Conservation (phyloP, 768 basidiomycete genomes). For the Psilocybe tampanensis region DNA sequence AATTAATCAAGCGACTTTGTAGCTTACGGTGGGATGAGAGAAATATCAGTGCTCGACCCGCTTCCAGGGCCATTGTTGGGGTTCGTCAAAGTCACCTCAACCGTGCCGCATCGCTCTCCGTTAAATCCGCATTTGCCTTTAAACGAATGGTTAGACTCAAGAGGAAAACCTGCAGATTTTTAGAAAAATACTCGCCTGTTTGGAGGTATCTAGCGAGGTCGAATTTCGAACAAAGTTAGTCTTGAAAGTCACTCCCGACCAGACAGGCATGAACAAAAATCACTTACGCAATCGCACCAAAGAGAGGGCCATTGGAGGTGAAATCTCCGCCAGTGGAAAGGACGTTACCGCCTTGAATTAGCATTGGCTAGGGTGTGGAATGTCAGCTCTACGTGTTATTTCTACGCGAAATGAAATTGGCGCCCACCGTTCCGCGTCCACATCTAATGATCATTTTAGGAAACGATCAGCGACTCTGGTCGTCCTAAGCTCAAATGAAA, state of each 20-base stretch:
- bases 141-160: background rate
- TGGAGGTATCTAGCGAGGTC: slow-evolving; percentile 4
- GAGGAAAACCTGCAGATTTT: too few relatives aligned
- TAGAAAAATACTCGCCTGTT: background rate
- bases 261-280: background rate
- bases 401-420: background rate
- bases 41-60: slow-evolving; percentile 22
- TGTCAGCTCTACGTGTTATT: background rate
- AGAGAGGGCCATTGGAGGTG: slow-evolving; percentile 23
- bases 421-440: slow-evolving; percentile 35
- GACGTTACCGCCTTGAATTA: slow-evolving; percentile 29
- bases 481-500: too few relatives aligned
- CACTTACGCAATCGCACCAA: slow-evolving; percentile 36
- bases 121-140: slow-evolving; percentile 30
- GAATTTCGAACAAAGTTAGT: background rate
- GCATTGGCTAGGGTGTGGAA: slow-evolving; percentile 22
- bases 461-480: background rate
- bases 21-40: slow-evolving; percentile 41
- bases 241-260: too few relatives aligned
- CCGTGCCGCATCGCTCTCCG: slow-evolving; percentile 24
- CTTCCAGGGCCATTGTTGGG: slow-evolving; percentile 15
- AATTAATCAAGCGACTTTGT: background rate
- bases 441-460: slow-evolving; percentile 22
- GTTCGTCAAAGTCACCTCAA: slow-evolving; percentile 38
- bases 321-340: slow-evolving; percentile 16